Percentiles rank a stretch among this genome's conserved stretches.
Conservation (phyloP, 352 stramenopile species). For the Globisporangium uncinulatum region DNA sequence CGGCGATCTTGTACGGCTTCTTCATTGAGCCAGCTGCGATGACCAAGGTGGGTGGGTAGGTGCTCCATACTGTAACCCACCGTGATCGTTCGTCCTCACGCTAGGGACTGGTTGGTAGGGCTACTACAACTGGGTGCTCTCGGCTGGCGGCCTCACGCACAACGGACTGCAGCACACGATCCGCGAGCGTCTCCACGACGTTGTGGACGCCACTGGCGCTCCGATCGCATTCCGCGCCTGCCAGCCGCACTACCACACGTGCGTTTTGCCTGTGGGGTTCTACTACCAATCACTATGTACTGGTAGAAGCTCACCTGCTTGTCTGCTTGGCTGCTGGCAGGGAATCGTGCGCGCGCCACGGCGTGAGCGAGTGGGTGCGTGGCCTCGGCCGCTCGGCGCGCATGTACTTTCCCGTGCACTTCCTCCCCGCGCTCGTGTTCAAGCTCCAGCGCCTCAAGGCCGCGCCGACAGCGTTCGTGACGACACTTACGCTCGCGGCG, state of each 20-base stretch:
- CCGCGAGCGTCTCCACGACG: conserved; percentile 45
- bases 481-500: conserved; percentile 52
- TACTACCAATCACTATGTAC: not conserved
- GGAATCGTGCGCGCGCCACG: conserved; percentile 79
- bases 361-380: conserved; percentile 68
- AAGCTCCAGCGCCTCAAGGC: conserved; percentile 44
- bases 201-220: conserved; percentile 31
- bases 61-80: not conserved
- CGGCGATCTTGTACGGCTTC: conserved; percentile 77
- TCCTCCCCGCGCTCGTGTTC: conserved; percentile 72
- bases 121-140: conserved; percentile 85
- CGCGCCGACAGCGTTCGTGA: conserved; percentile 38
- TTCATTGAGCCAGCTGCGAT: conserved; percentile 59
- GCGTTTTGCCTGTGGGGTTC: conserved; percentile 9
- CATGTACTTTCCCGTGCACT: conserved; percentile 80
- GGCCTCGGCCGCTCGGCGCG: conserved; percentile 64
- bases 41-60: conserved; percentile 39
- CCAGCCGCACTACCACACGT: conserved; percentile 86
- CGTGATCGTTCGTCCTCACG: not conserved
- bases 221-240: conserved; percentile 59
- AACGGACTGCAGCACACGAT: conserved; percentile 70
- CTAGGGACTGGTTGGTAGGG: conserved; percentile 21
- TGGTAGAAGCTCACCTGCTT: not conserved
- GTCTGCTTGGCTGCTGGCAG: conserved; percentile 14
- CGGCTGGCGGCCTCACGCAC: conserved; percentile 66